phyloP scores from a whole-genome alignment of 345 rosid genomes.

The Trapa incisa region DNA sequence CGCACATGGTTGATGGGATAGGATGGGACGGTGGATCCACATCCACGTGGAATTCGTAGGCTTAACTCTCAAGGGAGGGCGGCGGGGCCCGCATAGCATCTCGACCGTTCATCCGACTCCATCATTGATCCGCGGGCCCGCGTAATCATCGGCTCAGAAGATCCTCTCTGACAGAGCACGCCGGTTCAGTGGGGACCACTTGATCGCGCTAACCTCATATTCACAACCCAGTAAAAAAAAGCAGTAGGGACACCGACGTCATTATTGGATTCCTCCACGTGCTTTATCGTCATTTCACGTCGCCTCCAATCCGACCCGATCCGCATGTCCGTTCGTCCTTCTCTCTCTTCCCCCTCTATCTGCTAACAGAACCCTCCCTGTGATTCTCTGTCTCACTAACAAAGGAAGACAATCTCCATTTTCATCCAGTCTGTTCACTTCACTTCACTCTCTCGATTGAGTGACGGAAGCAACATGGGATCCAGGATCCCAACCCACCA shows the following conservation, averaged over 20 bases:
- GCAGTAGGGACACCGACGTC: constrained; percentile 10
- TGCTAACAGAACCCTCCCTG: constrained; percentile 10
- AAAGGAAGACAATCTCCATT: neutral
- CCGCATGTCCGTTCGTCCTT: neutral
- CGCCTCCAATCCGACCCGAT: neutral
- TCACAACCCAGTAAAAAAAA: neutral
- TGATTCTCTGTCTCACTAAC: constrained; percentile 5
- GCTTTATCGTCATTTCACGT: constrained; percentile 22
- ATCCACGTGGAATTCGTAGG: too few relatives aligned
- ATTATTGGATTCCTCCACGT: neutral
- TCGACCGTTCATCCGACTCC: neutral
- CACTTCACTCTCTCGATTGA: neutral
- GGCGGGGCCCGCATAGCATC: neutral
- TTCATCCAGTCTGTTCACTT: constrained; percentile 7
- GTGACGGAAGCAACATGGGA: constrained; percentile 30
- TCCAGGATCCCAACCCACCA: constrained; percentile 75
- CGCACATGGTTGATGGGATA: constrained; percentile 6
- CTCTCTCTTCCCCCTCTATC: constrained; percentile 6
- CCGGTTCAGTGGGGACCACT: neutral
- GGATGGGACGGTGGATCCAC: constrained; percentile 8
- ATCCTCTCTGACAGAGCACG: neutral
- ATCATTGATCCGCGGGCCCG: neutral
- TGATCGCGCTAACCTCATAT: neutral
- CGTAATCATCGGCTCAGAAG: constrained; percentile 2
- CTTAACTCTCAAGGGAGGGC: too few relatives aligned